Percentiles rank a stretch among this genome's conserved stretches.
Conservation (phyloP, 192 early-diverging fungal genomes). For the Anaeromyces robustus region DNA sequence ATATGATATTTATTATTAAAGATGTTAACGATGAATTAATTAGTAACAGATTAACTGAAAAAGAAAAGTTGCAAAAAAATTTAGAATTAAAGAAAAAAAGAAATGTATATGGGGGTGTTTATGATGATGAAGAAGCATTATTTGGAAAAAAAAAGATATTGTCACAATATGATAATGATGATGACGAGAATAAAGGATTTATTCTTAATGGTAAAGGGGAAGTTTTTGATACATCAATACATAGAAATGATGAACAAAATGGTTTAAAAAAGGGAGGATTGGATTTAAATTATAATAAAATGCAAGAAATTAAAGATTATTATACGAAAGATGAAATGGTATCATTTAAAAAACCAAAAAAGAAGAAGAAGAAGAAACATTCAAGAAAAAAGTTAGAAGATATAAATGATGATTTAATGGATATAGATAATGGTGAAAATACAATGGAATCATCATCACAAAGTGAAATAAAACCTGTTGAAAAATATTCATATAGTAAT, state of each 20-base stretch:
- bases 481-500: conserved; percentile 10
- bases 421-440: conserved; percentile 28
- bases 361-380: conserved; percentile 37
- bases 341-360: conserved; percentile 68
- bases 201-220: conserved; percentile 29
- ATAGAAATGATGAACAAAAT: conserved; percentile 14
- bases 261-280: conserved; percentile 22
- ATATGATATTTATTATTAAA: not conserved
- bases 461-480: not conserved
- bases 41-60: conserved; percentile 49
- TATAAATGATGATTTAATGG: too few relatives aligned
- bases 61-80: conserved; percentile 49
- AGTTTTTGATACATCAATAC: conserved; percentile 11
- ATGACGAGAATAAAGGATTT: conserved; percentile 32
- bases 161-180: conserved; percentile 68
- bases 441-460: conserved; percentile 14
- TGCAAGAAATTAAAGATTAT: conserved; percentile 62
- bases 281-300: not conserved
- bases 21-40: conserved; percentile 62
- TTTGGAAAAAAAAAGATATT: conserved; percentile 37
- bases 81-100: conserved; percentile 55
- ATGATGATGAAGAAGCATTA: conserved; percentile 51
- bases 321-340: conserved; percentile 77
- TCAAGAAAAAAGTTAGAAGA: conserved; percentile 14
- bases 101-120: conserved; percentile 45